phyloP scores from a whole-genome alignment of 2,329 filamentous ascomycete species.

The Arthrobotrys sinensis region DNA sequence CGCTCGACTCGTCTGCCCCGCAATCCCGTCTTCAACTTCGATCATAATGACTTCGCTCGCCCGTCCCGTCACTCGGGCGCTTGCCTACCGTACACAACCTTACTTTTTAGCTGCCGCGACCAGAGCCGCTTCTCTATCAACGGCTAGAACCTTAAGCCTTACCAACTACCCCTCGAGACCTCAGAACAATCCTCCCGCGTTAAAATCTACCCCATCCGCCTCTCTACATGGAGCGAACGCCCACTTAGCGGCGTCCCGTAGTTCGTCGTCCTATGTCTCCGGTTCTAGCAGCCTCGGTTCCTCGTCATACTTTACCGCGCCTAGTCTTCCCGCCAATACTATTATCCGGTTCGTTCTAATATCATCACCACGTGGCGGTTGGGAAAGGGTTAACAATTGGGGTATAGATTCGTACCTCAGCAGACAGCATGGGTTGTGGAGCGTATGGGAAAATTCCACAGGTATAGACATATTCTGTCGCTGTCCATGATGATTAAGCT shows the following conservation, averaged over 20 bases:
- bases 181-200: slow-evolving; percentile 15
- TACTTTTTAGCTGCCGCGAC: slow-evolving; percentile 21
- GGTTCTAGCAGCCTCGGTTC: slow-evolving; percentile 5
- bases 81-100: slow-evolving; percentile 19
- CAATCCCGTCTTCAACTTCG: background rate
- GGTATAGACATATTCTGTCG: slow-evolving; percentile 66
- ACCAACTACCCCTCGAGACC: slow-evolving; percentile 44
- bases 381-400: slow-evolving; percentile 10
- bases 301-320: slow-evolving; percentile 64
- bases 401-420: slow-evolving; percentile 85
- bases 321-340: slow-evolving; percentile 86
- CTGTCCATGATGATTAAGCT: background rate
- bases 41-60: slow-evolving; percentile 38
- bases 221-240: slow-evolving; percentile 14
- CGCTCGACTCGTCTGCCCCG: slow-evolving; percentile 4
- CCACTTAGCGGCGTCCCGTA: slow-evolving; percentile 26
- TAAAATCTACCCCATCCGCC: slow-evolving; percentile 2
- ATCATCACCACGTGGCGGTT: background rate
- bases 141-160: slow-evolving; percentile 25
- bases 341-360: slow-evolving; percentile 75
- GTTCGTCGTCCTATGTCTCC: slow-evolving; percentile 37
- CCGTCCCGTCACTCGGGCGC: slow-evolving; percentile 34
- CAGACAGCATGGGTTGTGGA: slow-evolving; percentile 99
- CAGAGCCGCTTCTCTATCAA: slow-evolving; percentile 44
- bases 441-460: slow-evolving; percentile 97